Conservation (phyloP, 495 filamentous ascomycete species). For the Tricharina praecox region DNA sequence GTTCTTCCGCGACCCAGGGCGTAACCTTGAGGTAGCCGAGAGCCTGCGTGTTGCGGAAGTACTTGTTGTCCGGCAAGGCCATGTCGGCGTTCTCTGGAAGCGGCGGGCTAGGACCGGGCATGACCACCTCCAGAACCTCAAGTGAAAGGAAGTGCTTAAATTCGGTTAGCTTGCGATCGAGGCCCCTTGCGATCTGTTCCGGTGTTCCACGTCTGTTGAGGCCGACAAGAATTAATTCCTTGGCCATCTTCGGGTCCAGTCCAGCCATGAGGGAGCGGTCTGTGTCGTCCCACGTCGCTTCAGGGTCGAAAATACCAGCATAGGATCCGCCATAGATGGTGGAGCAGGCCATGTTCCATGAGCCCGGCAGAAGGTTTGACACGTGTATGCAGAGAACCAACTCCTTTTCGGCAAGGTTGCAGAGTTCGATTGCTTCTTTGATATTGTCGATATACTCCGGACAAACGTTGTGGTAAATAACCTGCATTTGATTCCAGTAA, state of each 20-base stretch:
- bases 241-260: conserved; percentile 30
- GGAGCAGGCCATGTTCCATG: conserved; percentile 44
- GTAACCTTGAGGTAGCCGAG: conserved; percentile 30
- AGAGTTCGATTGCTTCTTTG: conserved; percentile 45
- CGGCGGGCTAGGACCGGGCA: not conserved
- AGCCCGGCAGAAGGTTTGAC: conserved; percentile 41
- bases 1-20: conserved; percentile 28
- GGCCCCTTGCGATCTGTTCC: conserved; percentile 22
- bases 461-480: conserved; percentile 68
- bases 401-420: conserved; percentile 50
- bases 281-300: conserved; percentile 19
- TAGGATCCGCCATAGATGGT: conserved; percentile 28
- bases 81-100: not conserved
- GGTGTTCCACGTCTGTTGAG: conserved; percentile 32
- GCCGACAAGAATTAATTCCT: conserved; percentile 32
- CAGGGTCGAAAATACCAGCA: conserved; percentile 19
- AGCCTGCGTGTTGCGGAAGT: conserved; percentile 33
- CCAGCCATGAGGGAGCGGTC: conserved; percentile 28
- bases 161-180: conserved; percentile 20
- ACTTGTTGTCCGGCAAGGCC: not conserved
- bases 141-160: conserved; percentile 38
- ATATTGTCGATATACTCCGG: conserved; percentile 58
- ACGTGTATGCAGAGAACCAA: conserved; percentile 39
- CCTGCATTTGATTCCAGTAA: conserved; percentile 5
- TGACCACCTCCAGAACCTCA: conserved; percentile 37